Base-by-base conservation (phyloP, 2,329 filamentous ascomycete species). In the Aspergillus pseudoterreus region DNA sequence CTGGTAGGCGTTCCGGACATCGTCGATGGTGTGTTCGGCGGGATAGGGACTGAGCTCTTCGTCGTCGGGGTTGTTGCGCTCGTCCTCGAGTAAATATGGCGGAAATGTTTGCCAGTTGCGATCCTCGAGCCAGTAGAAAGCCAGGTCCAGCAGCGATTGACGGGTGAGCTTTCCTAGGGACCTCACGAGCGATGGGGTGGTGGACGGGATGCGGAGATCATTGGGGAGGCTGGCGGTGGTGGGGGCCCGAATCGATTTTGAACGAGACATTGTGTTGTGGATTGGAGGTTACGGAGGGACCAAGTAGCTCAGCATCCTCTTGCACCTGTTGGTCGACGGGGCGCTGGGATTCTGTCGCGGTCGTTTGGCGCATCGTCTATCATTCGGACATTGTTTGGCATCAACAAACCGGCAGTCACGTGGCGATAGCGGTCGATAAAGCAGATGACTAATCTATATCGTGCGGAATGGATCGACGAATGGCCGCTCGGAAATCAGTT, bases 61-160 rank as follows among this genome's bases (percentile, higher is more conserved):
- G 1, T 83, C 80, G 10, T 82, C 78, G 0, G 79, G 75, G 6
- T 75, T 72, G 6, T 78, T 64, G 1, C 59, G 72, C 15, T 81
- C 75, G n/a, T 78, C 73, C 62, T 36, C 68, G 55, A 65, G 76
- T 43, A 87, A 79, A 64, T 79, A 83, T 0, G 87, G 87, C 1
- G 75, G 75, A 41, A 82, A 85, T 15, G 80, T 74, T 4, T 78
- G 70, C 38, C 83, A 75, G 56, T 87, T 85, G 56, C 78, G 75
- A 45, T 86, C 82, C 51, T 86, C 82, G 3, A 95, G 82, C 90
- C 90, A 95, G 72, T 87, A 81, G 19, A 91, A 78, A 0, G 82
- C 87, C 8, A 95, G 79, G 0, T 84, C 82, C 22, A 94, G 73
- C 19, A 95, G 80, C 0, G 87, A 84, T 43, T 84, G 75, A 46